phyloP scores from a whole-genome alignment of 495 filamentous ascomycete genomes.

The Aspergillus indologenus region DNA sequence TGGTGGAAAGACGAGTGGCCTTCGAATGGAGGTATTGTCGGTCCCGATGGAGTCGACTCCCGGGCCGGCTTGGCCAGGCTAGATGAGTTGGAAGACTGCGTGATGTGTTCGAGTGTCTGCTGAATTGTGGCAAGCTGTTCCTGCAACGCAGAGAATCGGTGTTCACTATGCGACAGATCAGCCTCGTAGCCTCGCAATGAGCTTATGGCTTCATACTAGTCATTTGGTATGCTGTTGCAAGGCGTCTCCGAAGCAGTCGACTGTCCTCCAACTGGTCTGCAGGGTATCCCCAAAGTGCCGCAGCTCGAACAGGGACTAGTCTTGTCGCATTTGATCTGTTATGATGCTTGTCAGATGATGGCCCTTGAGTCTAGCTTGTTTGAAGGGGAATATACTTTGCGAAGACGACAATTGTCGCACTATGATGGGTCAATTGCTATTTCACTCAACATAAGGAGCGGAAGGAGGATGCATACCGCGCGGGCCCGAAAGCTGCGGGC shows the following conservation, averaged over 20 bases:
- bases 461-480: constrained; percentile 17
- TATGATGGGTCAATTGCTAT: constrained; percentile 3
- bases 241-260: background rate
- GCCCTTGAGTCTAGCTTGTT: background rate
- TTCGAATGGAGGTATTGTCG: constrained; percentile 23
- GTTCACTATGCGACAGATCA: constrained; percentile 13
- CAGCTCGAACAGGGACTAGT: constrained; percentile 24
- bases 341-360: background rate
- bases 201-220: constrained; percentile 12
- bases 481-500: constrained; percentile 20
- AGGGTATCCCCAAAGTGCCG: constrained; percentile 19
- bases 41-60: constrained; percentile 9
- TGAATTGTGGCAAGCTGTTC: constrained; percentile 23
- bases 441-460: background rate
- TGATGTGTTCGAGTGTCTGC: constrained; percentile 16
- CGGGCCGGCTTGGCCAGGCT: constrained; percentile 3
- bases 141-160: constrained; percentile 21
- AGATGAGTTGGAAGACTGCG: constrained; percentile 7
- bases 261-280: constrained; percentile 11
- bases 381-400: constrained; percentile 18
- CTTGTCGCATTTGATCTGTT: constrained; percentile 29
- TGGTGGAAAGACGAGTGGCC: constrained; percentile 29
- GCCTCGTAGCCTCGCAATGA: background rate
- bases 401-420: constrained; percentile 29
- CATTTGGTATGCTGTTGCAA: constrained; percentile 6